A percentile compares a stretch with the other conserved stretches of the same genome.
Evolutionary conservation across 192 early-diverging fungal species (phyloP).

Genomic region (Neocallimastix lanati): DNA sequence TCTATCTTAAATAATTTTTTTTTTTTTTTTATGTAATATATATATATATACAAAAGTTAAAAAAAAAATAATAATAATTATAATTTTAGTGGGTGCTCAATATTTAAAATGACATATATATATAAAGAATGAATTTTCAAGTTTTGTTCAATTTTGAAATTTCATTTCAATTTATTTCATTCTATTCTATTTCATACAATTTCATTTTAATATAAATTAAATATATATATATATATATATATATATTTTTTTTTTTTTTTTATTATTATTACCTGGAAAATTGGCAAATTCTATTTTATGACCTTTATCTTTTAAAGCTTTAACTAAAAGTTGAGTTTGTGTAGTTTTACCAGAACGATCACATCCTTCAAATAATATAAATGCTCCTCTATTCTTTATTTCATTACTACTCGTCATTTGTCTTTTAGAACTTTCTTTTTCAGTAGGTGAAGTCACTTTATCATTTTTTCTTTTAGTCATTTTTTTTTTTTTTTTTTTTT

Average conservation of each 20-base stretch:
- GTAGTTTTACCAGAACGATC: slow-evolving; percentile 89
- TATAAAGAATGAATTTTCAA: no score
- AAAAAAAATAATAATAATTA: background rate
- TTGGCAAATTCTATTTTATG: slow-evolving; percentile 36
- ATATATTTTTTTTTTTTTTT: no score
- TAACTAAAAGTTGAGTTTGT: slow-evolving; percentile 52
- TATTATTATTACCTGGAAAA: slow-evolving; percentile 80
- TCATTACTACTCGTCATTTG: background rate
- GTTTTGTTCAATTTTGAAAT: background rate
- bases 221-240: background rate
- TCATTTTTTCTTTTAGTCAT: no score
- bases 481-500: no score
- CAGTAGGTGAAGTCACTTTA: no score
- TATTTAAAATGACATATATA: no score
- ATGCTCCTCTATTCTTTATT: slow-evolving; percentile 35
- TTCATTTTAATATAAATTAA: background rate
- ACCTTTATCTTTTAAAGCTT: slow-evolving; percentile 22
- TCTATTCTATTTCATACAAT: no score
- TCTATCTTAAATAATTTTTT: slow-evolving; percentile 30
- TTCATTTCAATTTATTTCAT: no score
- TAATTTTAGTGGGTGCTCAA: background rate
- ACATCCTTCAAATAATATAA: slow-evolving; percentile 79
- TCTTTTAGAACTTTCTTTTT: background rate
- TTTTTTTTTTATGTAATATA: background rate
- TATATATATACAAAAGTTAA: background rate